Percentiles rank a stretch among this genome's conserved stretches.
These are phyloP conservation scores for Puccinia brachypodii DNA, from an alignment of 1,284 basidiomycete genomes.

Conservation along the genomic window DNA sequence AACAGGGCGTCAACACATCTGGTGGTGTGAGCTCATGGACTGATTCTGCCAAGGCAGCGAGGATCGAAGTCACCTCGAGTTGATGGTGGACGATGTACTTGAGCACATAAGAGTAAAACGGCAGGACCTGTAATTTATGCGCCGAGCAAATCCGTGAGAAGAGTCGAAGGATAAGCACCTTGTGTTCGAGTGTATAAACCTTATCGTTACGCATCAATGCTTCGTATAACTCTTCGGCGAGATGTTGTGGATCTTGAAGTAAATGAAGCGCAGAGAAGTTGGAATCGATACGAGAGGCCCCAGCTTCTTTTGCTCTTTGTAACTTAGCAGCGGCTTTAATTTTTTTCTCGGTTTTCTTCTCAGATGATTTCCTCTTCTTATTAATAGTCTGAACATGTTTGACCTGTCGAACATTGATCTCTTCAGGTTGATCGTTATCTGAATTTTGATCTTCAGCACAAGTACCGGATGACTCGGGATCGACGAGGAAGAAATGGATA, in stretches of 20 bases:
- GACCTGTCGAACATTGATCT: slow-evolving; percentile 67
- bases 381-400: slow-evolving; percentile 82
- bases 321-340: slow-evolving; percentile 74
- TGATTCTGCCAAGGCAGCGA: slow-evolving; percentile 91
- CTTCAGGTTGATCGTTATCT: slow-evolving; percentile 66
- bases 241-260: slow-evolving; percentile 91
- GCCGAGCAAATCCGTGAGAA: slow-evolving; percentile 90
- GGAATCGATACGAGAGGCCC: slow-evolving; percentile 60
- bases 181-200: slow-evolving; percentile 90
- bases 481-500: slow-evolving; percentile 94
- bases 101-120: slow-evolving; percentile 96
- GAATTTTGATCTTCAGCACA: slow-evolving; percentile 58
- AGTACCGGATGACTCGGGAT: slow-evolving; percentile 59
- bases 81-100: slow-evolving; percentile 90
- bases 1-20: slow-evolving; percentile 82
- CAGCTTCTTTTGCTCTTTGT: slow-evolving; percentile 61
- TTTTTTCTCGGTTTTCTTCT: slow-evolving; percentile 73
- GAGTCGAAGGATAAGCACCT: slow-evolving; percentile 95
- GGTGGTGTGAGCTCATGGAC: slow-evolving; percentile 95
- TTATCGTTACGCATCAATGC: slow-evolving; percentile 83
- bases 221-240: slow-evolving; percentile 92
- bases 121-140: slow-evolving; percentile 88
- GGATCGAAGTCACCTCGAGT: slow-evolving; percentile 87
- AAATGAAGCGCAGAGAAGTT: slow-evolving; percentile 95
- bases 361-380: slow-evolving; percentile 78